Percentiles rank a stretch among this genome's conserved stretches.
Evolutionary conservation across 768 basidiomycete genomes (phyloP).

Genomic region (Hypholoma sublateritium): DNA sequence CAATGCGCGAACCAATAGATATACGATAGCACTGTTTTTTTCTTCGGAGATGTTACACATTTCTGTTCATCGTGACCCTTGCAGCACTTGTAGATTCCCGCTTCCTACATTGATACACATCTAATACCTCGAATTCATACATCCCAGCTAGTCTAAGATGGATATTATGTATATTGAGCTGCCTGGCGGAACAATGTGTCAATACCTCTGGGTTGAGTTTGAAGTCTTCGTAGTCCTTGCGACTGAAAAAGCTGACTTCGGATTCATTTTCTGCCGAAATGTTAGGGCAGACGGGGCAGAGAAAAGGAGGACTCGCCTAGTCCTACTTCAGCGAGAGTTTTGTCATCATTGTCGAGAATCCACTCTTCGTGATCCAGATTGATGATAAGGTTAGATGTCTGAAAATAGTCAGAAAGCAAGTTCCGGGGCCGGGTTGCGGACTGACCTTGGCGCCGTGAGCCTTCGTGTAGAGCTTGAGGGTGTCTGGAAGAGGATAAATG

Average conservation of each 20-base stretch:
- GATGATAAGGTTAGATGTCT: constrained; percentile 98
- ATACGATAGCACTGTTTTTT: constrained; percentile 8
- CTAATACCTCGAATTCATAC: constrained; percentile 38
- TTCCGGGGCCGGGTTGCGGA: not conserved
- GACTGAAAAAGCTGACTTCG: constrained; percentile 90
- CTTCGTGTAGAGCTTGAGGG: constrained; percentile 89
- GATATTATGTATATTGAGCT: constrained; percentile 4
- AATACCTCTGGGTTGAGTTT: constrained; percentile 81
- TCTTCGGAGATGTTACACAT: constrained; percentile 1
- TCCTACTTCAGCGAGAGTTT: constrained; percentile 66
- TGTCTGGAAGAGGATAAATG: constrained; percentile 53
- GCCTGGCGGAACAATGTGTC: not conserved
- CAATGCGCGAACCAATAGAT: constrained; percentile 90
- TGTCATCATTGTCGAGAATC: constrained; percentile 73
- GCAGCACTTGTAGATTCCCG: constrained; percentile 29
- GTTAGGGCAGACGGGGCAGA: not conserved
- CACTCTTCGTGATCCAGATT: constrained; percentile 96
- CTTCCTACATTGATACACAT: constrained; percentile 33
- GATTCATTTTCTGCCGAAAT: constrained; percentile 84
- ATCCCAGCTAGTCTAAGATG: constrained; percentile 46
- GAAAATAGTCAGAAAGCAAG: not conserved
- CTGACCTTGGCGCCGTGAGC: constrained; percentile 93
- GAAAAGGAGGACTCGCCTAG: constrained; percentile 58
- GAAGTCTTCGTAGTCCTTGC: constrained; percentile 75
- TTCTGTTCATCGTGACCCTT: constrained; percentile 1